phyloP scores from a whole-genome alignment of 1,139 yeast genomes.

The Casaregolazyma suthepensis region DNA sequence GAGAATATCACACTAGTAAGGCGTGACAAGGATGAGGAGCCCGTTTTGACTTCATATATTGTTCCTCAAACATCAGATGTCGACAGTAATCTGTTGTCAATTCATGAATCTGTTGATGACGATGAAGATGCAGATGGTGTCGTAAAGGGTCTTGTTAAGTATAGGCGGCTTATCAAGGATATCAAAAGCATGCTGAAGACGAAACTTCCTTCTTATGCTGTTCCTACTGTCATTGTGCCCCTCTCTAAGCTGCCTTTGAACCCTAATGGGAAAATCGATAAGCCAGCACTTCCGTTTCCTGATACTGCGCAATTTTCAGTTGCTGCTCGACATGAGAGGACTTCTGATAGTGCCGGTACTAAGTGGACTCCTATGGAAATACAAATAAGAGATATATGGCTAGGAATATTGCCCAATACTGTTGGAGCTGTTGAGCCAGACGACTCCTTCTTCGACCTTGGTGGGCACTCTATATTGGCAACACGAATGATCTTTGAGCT shows the following conservation, averaged over 20 bases:
- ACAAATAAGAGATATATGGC: conserved; percentile 75
- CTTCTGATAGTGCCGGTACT: conserved; percentile 16
- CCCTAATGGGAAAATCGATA: conserved; percentile 98
- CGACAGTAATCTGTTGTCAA: conserved; percentile 39
- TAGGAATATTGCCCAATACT: conserved; percentile 72
- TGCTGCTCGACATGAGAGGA: conserved; percentile 44
- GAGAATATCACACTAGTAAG: conserved; percentile 92
- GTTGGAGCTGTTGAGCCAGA: conserved; percentile 70
- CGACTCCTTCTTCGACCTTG: conserved; percentile 93
- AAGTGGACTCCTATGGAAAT: conserved; percentile 57
- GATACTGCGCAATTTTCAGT: conserved; percentile 75
- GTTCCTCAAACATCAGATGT: conserved; percentile 66
- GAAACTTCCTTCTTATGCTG: conserved; percentile 87
- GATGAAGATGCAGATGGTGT: conserved; percentile 47
- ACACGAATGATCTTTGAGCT: conserved; percentile 94
- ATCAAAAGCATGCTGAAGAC: conserved; percentile 76
- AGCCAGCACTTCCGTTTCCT: conserved; percentile 95
- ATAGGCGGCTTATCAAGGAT: conserved; percentile 70
- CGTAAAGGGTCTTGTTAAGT: conserved; percentile 72
- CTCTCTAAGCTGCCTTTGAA: conserved; percentile 80
- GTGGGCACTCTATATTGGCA: conserved; percentile 96
- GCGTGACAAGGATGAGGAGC: conserved; percentile 88
- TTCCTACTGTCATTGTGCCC: conserved; percentile 88
- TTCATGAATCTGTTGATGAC: conserved; percentile 54
- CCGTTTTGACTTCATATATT: conserved; percentile 81